These are phyloP conservation scores for Penicillium taxi DNA, from an alignment of 495 filamentous ascomycete genomes.

Conservation along the genomic window DNA sequence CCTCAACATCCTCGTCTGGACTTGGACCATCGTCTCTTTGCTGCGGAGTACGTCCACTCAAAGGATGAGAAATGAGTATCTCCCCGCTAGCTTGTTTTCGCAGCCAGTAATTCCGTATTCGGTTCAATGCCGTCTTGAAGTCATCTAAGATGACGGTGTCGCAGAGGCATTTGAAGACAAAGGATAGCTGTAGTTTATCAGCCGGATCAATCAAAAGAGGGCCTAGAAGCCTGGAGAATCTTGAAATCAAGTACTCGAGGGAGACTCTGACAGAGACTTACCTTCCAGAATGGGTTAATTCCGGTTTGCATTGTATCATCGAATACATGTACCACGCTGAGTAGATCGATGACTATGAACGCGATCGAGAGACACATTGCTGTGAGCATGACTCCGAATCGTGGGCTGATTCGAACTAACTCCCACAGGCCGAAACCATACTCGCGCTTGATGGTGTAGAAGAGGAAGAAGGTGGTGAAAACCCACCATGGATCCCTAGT, in stretches of 20 bases:
- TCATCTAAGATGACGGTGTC: constrained; percentile 54
- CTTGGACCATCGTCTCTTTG: not conserved
- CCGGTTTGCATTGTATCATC: constrained; percentile 22
- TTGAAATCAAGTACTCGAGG: not conserved
- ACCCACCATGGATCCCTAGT: constrained; percentile 56
- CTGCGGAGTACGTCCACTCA: not conserved
- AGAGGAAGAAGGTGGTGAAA: constrained; percentile 41
- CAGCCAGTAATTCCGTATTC: constrained; percentile 9
- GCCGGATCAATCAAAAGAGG: not conserved
- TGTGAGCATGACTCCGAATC: constrained; percentile 49
- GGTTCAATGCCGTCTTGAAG: constrained; percentile 45
- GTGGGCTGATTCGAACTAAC: constrained; percentile 43
- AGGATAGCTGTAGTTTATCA: constrained; percentile 33
- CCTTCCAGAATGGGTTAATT: constrained; percentile 38
- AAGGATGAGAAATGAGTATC: constrained; percentile 1
- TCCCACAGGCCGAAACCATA: constrained; percentile 45
- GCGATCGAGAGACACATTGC: constrained; percentile 47
- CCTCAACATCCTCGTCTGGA: constrained; percentile 7
- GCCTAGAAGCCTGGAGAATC: not conserved
- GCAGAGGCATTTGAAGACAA: constrained; percentile 54
- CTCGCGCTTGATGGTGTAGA: constrained; percentile 46
- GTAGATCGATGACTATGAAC: constrained; percentile 46
- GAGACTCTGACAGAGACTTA: constrained; percentile 10
- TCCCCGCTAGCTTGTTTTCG: constrained; percentile 11
- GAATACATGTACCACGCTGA: constrained; percentile 27